These are phyloP conservation scores for Diatrype stigma DNA, from an alignment of 2,329 filamentous ascomycete species.

Conservation along the genomic window DNA sequence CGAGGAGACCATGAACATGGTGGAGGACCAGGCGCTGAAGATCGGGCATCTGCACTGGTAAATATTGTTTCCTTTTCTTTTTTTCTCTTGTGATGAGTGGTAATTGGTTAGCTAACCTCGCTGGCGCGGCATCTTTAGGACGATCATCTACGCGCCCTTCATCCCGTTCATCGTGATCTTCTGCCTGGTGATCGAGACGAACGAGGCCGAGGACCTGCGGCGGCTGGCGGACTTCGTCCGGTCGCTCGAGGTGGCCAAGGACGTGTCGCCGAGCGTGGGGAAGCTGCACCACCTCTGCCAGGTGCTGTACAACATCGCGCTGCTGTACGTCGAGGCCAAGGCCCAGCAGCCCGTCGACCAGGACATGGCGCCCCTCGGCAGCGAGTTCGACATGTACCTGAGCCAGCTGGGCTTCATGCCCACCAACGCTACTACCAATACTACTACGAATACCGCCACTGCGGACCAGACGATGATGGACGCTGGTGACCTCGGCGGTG, in stretches of 20 bases:
- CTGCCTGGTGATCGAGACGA: constrained; percentile 45
- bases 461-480: constrained; percentile 2
- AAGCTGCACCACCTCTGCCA: constrained; percentile 55
- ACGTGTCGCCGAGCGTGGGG: constrained; percentile 43
- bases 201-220: constrained; percentile 34
- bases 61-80: constrained; percentile 12
- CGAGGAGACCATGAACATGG: constrained; percentile 35
- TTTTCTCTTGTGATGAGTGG: neutral
- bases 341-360: constrained; percentile 25
- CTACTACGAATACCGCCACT: neutral
- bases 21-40: constrained; percentile 31
- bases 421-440: constrained; percentile 10
- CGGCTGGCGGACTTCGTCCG: constrained; percentile 47
- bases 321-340: constrained; percentile 55
- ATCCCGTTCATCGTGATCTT: constrained; percentile 52
- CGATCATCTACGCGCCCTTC: constrained; percentile 46
- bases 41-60: constrained; percentile 43
- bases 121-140: no score
- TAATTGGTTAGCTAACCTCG: no score
- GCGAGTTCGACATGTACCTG: constrained; percentile 30
- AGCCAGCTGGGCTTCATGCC: constrained; percentile 31
- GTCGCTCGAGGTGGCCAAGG: constrained; percentile 46
- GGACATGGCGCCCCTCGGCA: constrained; percentile 22
- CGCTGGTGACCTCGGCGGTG: constrained; percentile 5
- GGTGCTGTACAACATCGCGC: constrained; percentile 54